Percentiles rank a stretch among this genome's conserved stretches.
phyloP scores from a whole-genome alignment of 306 rosid genomes.

The Corylus americana region DNA sequence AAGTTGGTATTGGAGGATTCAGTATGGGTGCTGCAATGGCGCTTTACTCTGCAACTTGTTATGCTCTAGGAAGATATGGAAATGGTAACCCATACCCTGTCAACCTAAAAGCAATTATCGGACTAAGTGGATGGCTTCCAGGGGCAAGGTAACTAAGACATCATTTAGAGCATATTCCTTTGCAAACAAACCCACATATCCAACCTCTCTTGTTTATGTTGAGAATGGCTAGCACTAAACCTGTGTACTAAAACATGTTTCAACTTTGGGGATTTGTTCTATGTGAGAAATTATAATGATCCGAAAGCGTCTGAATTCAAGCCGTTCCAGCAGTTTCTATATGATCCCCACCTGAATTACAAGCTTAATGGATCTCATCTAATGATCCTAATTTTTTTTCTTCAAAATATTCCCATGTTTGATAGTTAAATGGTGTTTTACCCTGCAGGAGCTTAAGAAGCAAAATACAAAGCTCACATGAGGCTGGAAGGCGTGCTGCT shows the following conservation, averaged over 20 bases:
- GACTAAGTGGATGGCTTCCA: conserved; percentile 99
- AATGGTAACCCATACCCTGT: conserved; percentile 79
- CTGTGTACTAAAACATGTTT: not conserved
- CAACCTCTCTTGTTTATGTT: not conserved
- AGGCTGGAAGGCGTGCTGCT: conserved; percentile 84
- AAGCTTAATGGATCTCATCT: conserved; percentile 2
- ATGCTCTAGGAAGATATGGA: conserved; percentile 81
- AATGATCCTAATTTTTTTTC: not conserved
- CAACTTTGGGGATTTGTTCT: not conserved
- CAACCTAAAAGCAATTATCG: conserved; percentile 79
- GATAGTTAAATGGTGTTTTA: not conserved
- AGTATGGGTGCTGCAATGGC: conserved; percentile 99
- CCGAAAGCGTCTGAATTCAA: not conserved
- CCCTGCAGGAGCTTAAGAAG: conserved; percentile 70
- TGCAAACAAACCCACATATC: not conserved
- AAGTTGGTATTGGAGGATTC: conserved; percentile 97
- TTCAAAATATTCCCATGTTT: too few species aligned
- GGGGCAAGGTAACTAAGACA: conserved; percentile 75
- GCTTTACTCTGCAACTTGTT: conserved; percentile 93
- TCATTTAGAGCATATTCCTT: conserved; percentile 1
- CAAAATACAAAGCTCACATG: conserved; percentile 82
- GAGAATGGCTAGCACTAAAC: conserved; percentile 9
- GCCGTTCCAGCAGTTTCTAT: conserved; percentile 4
- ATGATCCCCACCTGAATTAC: not conserved
- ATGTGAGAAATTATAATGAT: not conserved